Percentiles rank a stretch among this genome's conserved stretches.
Evolutionary conservation across 768 basidiomycete species (phyloP).

Genomic region (Dioszegia hungarica): DNA sequence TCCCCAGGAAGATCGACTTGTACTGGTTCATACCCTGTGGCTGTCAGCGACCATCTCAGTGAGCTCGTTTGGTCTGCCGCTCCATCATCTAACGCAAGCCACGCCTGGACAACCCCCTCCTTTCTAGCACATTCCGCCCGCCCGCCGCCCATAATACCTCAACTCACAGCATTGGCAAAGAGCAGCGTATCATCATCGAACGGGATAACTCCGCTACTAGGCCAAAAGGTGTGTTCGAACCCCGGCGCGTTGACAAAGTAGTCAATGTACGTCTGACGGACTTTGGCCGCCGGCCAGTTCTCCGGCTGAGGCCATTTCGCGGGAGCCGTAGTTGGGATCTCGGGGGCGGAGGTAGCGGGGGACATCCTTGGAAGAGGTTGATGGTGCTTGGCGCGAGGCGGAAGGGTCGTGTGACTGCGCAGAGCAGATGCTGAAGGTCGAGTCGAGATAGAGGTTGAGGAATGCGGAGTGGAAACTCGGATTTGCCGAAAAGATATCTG

Average conservation of each 20-base stretch:
- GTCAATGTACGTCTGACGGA: constrained; percentile 84
- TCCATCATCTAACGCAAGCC: too few relatives aligned
- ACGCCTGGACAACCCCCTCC: too few relatives aligned
- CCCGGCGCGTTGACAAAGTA: constrained; percentile 65
- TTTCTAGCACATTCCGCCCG: too few relatives aligned
- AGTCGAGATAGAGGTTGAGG: background rate
- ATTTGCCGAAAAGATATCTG: background rate
- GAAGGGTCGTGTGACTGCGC: too few relatives aligned
- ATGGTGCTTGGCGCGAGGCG: too few relatives aligned
- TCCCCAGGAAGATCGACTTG: constrained; percentile 96
- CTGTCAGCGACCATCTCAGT: too few relatives aligned
- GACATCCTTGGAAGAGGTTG: constrained; percentile 12
- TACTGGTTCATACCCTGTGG: constrained; percentile 60
- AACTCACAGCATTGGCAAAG: constrained; percentile 91
- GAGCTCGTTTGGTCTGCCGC: too few relatives aligned
- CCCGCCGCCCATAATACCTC: too few relatives aligned
- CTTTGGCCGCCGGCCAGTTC: constrained; percentile 71
- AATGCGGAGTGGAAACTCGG: background rate
- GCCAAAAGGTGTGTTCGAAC: constrained; percentile 74
- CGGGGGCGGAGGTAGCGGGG: constrained; percentile 22
- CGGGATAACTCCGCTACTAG: constrained; percentile 86
- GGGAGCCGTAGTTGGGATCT: constrained; percentile 33
- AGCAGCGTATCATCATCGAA: constrained; percentile 96
- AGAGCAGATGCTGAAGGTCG: background rate
- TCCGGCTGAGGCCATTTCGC: constrained; percentile 45